phyloP scores from a whole-genome alignment of 495 filamentous ascomycete species.

The Sporormia fimetaria region DNA sequence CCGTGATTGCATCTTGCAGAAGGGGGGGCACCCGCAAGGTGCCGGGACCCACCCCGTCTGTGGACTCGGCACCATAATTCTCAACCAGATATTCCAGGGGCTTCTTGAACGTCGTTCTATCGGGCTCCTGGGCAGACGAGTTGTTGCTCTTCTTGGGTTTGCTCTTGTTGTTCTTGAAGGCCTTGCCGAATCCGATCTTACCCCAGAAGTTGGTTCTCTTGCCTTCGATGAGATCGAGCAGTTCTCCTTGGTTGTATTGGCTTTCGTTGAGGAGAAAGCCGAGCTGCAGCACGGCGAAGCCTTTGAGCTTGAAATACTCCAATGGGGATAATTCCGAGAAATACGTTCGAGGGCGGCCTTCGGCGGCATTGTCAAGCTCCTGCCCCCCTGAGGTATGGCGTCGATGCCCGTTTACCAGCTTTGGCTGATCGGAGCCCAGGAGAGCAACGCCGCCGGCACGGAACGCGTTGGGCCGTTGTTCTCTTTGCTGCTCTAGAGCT shows the following conservation, averaged over 20 bases:
- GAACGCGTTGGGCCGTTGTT: slow-evolving; percentile 77
- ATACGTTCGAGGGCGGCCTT: slow-evolving; percentile 61
- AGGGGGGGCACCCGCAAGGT: slow-evolving; percentile 77
- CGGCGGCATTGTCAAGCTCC: slow-evolving; percentile 36
- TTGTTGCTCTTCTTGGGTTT: slow-evolving; percentile 40
- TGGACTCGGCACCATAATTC: slow-evolving; percentile 87
- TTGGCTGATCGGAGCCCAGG: slow-evolving; percentile 54
- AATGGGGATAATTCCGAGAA: slow-evolving; percentile 93
- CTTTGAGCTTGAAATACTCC: slow-evolving; percentile 93
- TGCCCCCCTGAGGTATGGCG: slow-evolving; percentile 62
- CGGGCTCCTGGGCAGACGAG: slow-evolving; percentile 62
- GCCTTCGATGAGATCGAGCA: slow-evolving; percentile 89
- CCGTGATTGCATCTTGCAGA: slow-evolving; percentile 80
- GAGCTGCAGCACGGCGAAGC: slow-evolving; percentile 91
- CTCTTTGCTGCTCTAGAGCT: slow-evolving; percentile 85
- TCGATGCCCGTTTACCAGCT: slow-evolving; percentile 62
- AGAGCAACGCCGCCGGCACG: slow-evolving; percentile 65
- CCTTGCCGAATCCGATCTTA: slow-evolving; percentile 93
- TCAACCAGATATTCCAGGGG: slow-evolving; percentile 77
- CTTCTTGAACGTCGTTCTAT: slow-evolving; percentile 71
- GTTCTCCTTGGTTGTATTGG: slow-evolving; percentile 83
- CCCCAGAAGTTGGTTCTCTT: slow-evolving; percentile 93
- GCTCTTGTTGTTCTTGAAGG: slow-evolving; percentile 73
- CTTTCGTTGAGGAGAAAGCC: slow-evolving; percentile 73
- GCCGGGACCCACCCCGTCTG: slow-evolving; percentile 87